A percentile compares a stretch with the other conserved stretches of the same genome.
Evolutionary conservation across 2,329 filamentous ascomycete genomes (phyloP).

Genomic region (Cercospora berteroae): DNA sequence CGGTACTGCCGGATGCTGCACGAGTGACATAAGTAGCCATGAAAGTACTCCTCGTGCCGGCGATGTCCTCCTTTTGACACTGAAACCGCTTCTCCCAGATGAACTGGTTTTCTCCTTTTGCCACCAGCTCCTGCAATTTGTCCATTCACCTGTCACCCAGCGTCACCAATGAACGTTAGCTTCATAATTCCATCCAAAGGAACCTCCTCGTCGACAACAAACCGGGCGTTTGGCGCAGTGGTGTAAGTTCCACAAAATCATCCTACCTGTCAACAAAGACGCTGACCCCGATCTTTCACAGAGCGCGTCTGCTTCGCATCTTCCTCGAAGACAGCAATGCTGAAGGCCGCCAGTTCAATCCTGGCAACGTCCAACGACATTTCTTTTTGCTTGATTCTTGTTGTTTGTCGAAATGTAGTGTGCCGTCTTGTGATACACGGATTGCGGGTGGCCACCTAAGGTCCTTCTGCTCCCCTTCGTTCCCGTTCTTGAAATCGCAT

Average conservation of each 20-base stretch:
- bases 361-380: conserved; percentile 1
- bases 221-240: conserved; percentile 9
- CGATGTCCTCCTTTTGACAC: no score
- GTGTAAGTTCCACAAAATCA: not conserved
- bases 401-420: not conserved
- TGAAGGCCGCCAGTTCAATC: conserved; percentile 11
- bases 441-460: not conserved
- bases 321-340: not conserved
- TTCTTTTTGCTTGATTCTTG: not conserved
- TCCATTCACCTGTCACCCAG: not conserved
- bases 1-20: no score
- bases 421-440: not conserved
- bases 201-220: not conserved
- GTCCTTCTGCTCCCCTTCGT: not conserved
- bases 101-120: no score
- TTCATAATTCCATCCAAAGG: not conserved
- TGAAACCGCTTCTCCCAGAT: no score
- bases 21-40: no score
- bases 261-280: not conserved
- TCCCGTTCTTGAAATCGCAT: not conserved
- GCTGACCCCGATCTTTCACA: not conserved
- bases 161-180: no score
- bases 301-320: conserved; percentile 14
- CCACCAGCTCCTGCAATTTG: no score
- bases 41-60: no score